Conservation (phyloP, 257 asterid species). For the Solanum dulcamara region DNA sequence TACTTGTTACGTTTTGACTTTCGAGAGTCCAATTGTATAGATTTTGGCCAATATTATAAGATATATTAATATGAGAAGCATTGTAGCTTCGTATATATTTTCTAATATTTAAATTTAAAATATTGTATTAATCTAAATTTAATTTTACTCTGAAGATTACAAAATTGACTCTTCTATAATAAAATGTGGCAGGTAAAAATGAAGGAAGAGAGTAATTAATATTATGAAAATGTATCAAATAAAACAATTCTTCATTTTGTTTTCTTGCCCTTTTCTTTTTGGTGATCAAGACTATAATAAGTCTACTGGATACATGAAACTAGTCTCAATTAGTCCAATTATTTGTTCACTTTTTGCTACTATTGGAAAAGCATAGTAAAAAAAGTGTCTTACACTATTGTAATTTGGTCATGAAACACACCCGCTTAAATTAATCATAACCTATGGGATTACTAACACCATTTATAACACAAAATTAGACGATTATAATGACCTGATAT, state of each 20-base stretch:
- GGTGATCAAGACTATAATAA: background rate
- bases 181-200: too few relatives aligned
- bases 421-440: background rate
- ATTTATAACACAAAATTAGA: background rate
- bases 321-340: background rate
- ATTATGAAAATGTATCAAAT: background rate
- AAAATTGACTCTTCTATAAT: accelerated
- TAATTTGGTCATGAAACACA: background rate
- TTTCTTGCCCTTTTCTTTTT: background rate
- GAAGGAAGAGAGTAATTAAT: background rate
- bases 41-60: too few relatives aligned
- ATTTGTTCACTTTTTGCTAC: background rate
- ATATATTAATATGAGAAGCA: too few relatives aligned
- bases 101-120: too few relatives aligned
- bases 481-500: background rate
- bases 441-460: background rate
- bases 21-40: background rate
- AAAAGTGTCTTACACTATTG: background rate
- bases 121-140: too few relatives aligned
- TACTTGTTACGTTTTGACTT: too few relatives aligned
- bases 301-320: background rate
- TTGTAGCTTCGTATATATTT: too few relatives aligned
- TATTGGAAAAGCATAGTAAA: background rate
- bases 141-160: too few relatives aligned
- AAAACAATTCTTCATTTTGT: background rate